These are phyloP conservation scores for Hypoxylon sp. DNA, from an alignment of 2,329 filamentous ascomycete species.

Conservation along the genomic window DNA sequence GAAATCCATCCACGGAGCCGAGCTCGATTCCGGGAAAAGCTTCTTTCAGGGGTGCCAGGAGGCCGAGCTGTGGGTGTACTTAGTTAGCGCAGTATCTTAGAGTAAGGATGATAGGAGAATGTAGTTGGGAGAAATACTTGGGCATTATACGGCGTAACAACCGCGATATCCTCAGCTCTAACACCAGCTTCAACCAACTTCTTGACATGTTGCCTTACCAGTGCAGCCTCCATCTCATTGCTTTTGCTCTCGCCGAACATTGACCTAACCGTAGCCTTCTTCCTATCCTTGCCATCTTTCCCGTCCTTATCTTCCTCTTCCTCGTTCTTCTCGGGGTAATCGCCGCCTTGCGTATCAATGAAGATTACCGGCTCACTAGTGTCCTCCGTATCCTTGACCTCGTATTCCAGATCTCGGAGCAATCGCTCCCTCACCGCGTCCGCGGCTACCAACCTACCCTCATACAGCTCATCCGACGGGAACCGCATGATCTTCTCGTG, in stretches of 20 bases:
- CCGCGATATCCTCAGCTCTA: conserved; percentile 85
- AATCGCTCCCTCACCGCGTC: conserved; percentile 82
- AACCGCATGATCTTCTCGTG: conserved; percentile 96
- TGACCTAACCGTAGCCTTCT: conserved; percentile 64
- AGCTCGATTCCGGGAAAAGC: conserved; percentile 88
- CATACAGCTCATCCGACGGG: conserved; percentile 90
- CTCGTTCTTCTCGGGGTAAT: conserved; percentile 87
- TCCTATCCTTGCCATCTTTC: conserved; percentile 72
- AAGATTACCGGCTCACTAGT: conserved; percentile 91
- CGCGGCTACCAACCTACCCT: conserved; percentile 83
- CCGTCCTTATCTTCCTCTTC: conserved; percentile 80
- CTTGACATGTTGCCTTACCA: conserved; percentile 84
- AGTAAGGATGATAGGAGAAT: neutral
- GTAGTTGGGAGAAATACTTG: conserved; percentile 68
- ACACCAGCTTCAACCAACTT: conserved; percentile 85
- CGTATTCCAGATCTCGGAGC: conserved; percentile 83
- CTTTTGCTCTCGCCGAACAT: conserved; percentile 66
- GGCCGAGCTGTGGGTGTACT: conserved; percentile 71
- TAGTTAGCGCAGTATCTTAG: conserved; percentile 14
- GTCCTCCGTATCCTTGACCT: conserved; percentile 84
- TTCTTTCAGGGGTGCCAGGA: conserved; percentile 86
- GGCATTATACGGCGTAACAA: conserved; percentile 97
- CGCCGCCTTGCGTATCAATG: conserved; percentile 95
- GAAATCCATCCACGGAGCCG: conserved; percentile 97
- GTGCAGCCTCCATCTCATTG: conserved; percentile 89